phyloP scores from a whole-genome alignment of 2,329 filamentous ascomycete genomes.

The Aplosporella prunicola region DNA sequence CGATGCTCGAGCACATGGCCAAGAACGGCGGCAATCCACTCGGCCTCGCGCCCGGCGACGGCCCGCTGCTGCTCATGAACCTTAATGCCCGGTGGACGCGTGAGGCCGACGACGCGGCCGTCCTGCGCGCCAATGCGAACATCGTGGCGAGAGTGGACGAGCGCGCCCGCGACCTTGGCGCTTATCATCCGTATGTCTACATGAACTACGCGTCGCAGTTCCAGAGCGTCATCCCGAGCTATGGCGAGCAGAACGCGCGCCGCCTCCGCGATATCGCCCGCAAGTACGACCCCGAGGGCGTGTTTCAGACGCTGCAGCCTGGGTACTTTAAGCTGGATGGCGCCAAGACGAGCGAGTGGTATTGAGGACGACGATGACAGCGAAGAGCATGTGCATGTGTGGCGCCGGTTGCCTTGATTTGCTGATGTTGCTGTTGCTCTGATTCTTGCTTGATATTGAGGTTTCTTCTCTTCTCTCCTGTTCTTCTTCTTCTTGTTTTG shows the following conservation, averaged over 20 bases:
- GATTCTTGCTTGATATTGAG: too few species aligned
- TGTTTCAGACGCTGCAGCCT: conserved; percentile 34
- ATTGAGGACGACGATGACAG: too few species aligned
- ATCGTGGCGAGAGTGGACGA: conserved; percentile 16
- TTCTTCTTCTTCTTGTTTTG: too few species aligned
- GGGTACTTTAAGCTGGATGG: conserved; percentile 36
- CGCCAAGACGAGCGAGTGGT: too few species aligned
- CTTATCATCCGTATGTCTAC: conserved; percentile 31
- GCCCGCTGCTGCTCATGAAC: conserved; percentile 17
- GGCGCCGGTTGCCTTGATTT: too few species aligned
- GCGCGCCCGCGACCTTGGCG: conserved; percentile 12
- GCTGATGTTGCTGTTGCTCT: too few species aligned
- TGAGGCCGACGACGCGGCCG: conserved; percentile 16
- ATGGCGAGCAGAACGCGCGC: conserved; percentile 29
- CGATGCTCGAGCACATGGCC: conserved; percentile 17
- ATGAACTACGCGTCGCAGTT: conserved; percentile 40
- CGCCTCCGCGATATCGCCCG: conserved; percentile 25
- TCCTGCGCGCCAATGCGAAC: conserved; percentile 15
- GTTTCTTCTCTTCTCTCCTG: too few species aligned
- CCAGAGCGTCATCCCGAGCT: conserved; percentile 35
- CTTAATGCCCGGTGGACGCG: conserved; percentile 18
- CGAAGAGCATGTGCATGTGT: too few species aligned
- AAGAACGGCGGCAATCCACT: conserved; percentile 22
- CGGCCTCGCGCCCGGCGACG: conserved; percentile 19
- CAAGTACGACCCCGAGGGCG: conserved; percentile 32